These are phyloP conservation scores for Hypoxylon sp. DNA, from an alignment of 2,329 filamentous ascomycete genomes.

Conservation along the genomic window DNA sequence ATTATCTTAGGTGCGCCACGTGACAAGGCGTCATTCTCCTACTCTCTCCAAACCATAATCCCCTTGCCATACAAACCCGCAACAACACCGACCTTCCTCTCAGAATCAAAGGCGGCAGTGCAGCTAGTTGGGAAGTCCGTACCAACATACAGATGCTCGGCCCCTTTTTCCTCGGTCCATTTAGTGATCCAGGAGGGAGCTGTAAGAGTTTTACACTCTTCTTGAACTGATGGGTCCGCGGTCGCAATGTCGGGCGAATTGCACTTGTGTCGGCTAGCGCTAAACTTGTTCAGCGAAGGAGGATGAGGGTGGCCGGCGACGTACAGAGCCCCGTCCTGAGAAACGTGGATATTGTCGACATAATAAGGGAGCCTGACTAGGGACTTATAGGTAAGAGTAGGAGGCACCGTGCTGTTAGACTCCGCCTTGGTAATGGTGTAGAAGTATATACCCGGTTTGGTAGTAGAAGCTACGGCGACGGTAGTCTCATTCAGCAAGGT, in stretches of 20 bases:
- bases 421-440: conserved; percentile 46
- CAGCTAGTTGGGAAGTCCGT: conserved; percentile 55
- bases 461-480: conserved; percentile 58
- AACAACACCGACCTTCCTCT: conserved; percentile 55
- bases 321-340: conserved; percentile 53
- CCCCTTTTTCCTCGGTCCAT: conserved; percentile 55
- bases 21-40: background rate
- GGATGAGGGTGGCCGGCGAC: conserved; percentile 60
- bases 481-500: conserved; percentile 58
- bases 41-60: conserved; percentile 50
- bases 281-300: conserved; percentile 53
- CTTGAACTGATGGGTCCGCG: conserved; percentile 44
- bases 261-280: conserved; percentile 55
- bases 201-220: conserved; percentile 41
- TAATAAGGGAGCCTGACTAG: conserved; percentile 55
- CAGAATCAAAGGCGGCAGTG: conserved; percentile 54
- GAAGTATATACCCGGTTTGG: conserved; percentile 50
- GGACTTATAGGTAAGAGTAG: conserved; percentile 37
- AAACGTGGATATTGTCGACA: conserved; percentile 59
- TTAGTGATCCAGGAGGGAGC: conserved; percentile 53
- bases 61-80: conserved; percentile 59
- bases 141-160: conserved; percentile 55
- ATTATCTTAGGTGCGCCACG: too few relatives aligned
- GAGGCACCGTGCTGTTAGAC: conserved; percentile 6
- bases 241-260: conserved; percentile 47